Percentiles rank a stretch among this genome's conserved stretches.
phyloP scores from a whole-genome alignment of 768 basidiomycete genomes.

The Trametes cingulata region DNA sequence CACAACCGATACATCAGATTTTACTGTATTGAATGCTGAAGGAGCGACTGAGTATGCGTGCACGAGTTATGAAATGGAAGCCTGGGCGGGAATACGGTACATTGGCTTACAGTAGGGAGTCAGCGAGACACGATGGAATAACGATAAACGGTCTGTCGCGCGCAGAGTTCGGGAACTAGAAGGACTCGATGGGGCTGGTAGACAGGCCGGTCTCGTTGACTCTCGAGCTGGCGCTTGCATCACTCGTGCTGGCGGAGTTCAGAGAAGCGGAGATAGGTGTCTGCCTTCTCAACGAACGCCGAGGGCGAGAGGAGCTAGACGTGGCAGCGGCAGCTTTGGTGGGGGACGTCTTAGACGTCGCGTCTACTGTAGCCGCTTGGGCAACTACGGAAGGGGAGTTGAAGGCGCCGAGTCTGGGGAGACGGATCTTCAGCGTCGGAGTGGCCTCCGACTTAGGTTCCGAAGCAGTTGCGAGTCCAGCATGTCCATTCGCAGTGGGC shows the following conservation, averaged over 20 bases:
- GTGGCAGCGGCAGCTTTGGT: conserved; percentile 8
- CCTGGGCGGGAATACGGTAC: conserved; percentile 4
- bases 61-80: neutral
- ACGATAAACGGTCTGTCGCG: conserved; percentile 22
- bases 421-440: conserved; percentile 33
- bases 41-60: neutral
- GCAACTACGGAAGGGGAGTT: conserved; percentile 7
- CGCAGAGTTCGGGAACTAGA: neutral
- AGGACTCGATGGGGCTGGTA: conserved; percentile 12
- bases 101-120: conserved; percentile 16
- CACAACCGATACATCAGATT: no score
- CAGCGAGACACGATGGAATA: conserved; percentile 19
- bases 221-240: conserved; percentile 20
- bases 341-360: conserved; percentile 17
- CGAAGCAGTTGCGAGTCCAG: conserved; percentile 27
- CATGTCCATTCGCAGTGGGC: conserved; percentile 6
- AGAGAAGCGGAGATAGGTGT: conserved; percentile 23
- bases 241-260: conserved; percentile 24
- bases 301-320: conserved; percentile 13
- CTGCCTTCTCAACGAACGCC: conserved; percentile 26
- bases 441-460: conserved; percentile 21
- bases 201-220: conserved; percentile 13
- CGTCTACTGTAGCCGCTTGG: neutral
- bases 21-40: neutral
- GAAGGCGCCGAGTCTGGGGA: conserved; percentile 28